These are phyloP conservation scores for Angomonas deanei DNA, from an alignment of 208 protist species.

Conservation along the genomic window DNA sequence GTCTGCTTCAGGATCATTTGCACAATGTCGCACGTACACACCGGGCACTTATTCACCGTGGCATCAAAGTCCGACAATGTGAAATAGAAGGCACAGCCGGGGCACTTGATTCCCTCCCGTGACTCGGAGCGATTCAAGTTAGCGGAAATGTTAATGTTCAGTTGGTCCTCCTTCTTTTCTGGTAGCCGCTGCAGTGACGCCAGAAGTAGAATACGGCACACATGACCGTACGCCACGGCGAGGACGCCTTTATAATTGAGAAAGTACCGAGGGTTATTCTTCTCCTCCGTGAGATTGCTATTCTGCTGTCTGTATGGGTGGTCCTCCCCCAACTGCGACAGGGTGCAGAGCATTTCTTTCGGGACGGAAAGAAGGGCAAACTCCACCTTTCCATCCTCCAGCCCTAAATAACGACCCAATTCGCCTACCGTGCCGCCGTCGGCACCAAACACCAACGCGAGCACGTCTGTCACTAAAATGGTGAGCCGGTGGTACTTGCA, in stretches of 20 bases:
- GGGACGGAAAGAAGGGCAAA: conserved; percentile 57
- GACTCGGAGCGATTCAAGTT: conserved; percentile 25
- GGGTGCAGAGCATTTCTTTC: conserved; percentile 54
- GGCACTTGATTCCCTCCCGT: conserved; percentile 51
- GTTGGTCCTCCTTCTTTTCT: neutral
- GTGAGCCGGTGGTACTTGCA: conserved; percentile 46
- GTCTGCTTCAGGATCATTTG: conserved; percentile 3
- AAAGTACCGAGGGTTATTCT: conserved; percentile 29
- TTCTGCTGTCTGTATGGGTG: neutral
- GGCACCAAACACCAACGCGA: conserved; percentile 65
- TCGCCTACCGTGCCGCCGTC: conserved; percentile 60
- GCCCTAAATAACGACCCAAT: conserved; percentile 60
- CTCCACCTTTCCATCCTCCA: conserved; percentile 38
- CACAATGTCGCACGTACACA: neutral
- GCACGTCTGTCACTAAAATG: conserved; percentile 60
- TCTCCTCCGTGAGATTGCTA: neutral
- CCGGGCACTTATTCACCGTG: neutral
- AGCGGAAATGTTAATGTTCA: conserved; percentile 26
- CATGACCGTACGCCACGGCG: conserved; percentile 70
- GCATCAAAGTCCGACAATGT: conserved; percentile 43
- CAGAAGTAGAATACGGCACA: conserved; percentile 56
- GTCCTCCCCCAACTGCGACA: conserved; percentile 9
- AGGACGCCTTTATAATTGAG: conserved; percentile 76
- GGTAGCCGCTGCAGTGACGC: conserved; percentile 42
- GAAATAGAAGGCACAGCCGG: conserved; percentile 61